phyloP scores from a whole-genome alignment of 768 basidiomycete genomes.

The Trametes cinnabarina region DNA sequence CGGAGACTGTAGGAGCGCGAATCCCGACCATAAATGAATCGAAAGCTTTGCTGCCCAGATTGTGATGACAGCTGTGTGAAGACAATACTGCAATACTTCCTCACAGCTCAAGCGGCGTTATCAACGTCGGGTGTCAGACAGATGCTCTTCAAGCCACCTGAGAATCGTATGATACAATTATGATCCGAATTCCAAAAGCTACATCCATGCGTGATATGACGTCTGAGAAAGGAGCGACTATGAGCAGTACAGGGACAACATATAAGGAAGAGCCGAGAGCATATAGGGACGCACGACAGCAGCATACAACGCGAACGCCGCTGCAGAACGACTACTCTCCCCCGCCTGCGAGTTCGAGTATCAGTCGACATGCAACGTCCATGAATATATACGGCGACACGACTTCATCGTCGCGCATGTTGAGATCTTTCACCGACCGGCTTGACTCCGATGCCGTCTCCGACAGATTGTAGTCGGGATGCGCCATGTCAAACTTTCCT shows the following conservation, averaged over 20 bases:
- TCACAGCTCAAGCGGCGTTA: no score
- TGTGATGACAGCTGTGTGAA: no score
- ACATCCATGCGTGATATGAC: constrained; percentile 8
- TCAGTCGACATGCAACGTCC: constrained; percentile 91
- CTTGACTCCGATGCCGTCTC: constrained; percentile 57
- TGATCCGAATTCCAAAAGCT: constrained; percentile 10
- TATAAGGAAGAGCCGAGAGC: constrained; percentile 16
- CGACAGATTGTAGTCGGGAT: constrained; percentile 44
- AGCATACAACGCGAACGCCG: not conserved
- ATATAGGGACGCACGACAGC: constrained; percentile 17
- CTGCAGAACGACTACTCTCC: constrained; percentile 30
- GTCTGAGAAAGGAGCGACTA: constrained; percentile 1
- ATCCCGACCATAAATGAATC: no score
- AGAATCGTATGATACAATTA: constrained; percentile 7
- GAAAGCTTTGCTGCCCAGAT: no score
- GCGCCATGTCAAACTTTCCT: constrained; percentile 67
- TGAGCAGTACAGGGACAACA: constrained; percentile 22
- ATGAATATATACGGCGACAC: constrained; percentile 93
- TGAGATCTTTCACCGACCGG: constrained; percentile 55
- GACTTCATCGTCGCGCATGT: constrained; percentile 57
- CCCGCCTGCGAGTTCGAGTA: constrained; percentile 87
- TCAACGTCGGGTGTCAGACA: not conserved
- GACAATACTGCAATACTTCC: no score
- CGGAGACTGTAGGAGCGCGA: no score
- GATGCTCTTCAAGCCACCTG: constrained; percentile 2